These are phyloP conservation scores for Colletotrichum phormii DNA, from an alignment of 2,329 filamentous ascomycete species.

Conservation along the genomic window DNA sequence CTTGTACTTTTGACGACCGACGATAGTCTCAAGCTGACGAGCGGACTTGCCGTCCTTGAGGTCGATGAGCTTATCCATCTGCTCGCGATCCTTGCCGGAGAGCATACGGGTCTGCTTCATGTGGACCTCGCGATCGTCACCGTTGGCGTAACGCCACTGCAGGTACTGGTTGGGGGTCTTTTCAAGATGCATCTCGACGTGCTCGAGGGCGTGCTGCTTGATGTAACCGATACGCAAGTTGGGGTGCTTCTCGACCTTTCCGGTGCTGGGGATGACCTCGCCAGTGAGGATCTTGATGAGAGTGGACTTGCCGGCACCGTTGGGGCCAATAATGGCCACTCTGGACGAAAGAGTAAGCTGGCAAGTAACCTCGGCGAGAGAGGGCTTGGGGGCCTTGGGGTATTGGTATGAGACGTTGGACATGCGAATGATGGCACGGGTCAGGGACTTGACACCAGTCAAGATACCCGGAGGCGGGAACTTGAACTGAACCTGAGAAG, in stretches of 20 bases:
- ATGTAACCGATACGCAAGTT: constrained; percentile 99
- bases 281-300: constrained; percentile 97
- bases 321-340: constrained; percentile 95
- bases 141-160: constrained; percentile 97
- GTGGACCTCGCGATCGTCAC: constrained; percentile 95
- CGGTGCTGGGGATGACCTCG: constrained; percentile 84
- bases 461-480: constrained; percentile 96
- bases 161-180: constrained; percentile 99
- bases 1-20: constrained; percentile 98
- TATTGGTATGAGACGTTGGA: constrained; percentile 92
- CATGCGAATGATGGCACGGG: constrained; percentile 95
- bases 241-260: constrained; percentile 97
- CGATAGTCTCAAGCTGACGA: constrained; percentile 85
- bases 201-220: constrained; percentile 98
- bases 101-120: constrained; percentile 97
- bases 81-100: constrained; percentile 84
- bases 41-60: constrained; percentile 83
- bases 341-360: constrained; percentile 89
- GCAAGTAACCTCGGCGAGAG: constrained; percentile 88
- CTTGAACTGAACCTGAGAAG: constrained; percentile 92
- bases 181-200: constrained; percentile 99
- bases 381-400: constrained; percentile 88
- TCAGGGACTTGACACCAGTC: constrained; percentile 94
- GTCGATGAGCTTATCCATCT: constrained; percentile 93
- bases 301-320: constrained; percentile 98